phyloP scores from a whole-genome alignment of 441 rosid genomes.

The Populus hybrid region DNA sequence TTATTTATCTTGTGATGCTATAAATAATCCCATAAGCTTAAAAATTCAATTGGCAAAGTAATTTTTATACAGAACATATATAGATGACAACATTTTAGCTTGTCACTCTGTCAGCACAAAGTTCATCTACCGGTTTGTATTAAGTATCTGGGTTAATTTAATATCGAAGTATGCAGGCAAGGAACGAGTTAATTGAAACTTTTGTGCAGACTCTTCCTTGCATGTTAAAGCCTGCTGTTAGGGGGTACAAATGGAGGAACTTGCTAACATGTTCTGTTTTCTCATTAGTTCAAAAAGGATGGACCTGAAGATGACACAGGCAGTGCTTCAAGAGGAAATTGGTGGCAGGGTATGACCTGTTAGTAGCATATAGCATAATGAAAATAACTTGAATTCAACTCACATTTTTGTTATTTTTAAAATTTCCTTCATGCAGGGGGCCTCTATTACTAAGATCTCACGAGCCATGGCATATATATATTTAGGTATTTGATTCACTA shows the following conservation, averaged over 20 bases:
- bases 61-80: background rate
- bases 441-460: slow-evolving; percentile 43
- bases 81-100: background rate
- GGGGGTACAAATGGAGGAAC: background rate
- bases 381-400: background rate
- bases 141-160: background rate
- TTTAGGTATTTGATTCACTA: slow-evolving; percentile 28
- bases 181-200: background rate
- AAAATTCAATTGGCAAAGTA: background rate
- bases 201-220: background rate
- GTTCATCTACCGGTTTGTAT: background rate
- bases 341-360: slow-evolving; percentile 80
- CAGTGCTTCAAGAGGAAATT: slow-evolving; percentile 79
- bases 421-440: slow-evolving; percentile 37
- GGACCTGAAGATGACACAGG: slow-evolving; percentile 72
- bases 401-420: background rate
- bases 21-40: no score
- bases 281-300: slow-evolving; percentile 51
- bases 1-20: background rate
- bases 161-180: background rate
- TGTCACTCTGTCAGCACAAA: background rate
- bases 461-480: slow-evolving; percentile 10
- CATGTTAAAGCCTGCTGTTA: background rate
- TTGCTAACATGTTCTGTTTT: slow-evolving; percentile 11
- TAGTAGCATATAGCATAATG: background rate